phyloP scores from a whole-genome alignment of 805 yeast species.

The Teunomyces panamensis region DNA sequence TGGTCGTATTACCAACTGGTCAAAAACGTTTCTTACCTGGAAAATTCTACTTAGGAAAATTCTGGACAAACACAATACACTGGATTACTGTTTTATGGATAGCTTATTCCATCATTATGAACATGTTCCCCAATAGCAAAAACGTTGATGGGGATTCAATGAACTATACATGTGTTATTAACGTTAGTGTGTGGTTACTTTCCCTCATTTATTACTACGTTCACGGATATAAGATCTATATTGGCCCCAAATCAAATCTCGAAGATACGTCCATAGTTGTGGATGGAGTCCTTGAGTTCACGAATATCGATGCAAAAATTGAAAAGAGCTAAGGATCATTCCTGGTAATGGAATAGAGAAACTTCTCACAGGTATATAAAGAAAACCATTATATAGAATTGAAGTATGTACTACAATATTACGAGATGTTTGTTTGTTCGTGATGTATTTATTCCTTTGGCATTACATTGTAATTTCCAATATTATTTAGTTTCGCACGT shows the following conservation, averaged over 20 bases:
- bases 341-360: too few species aligned
- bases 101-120: slow-evolving; percentile 50
- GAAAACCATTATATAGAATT: too few species aligned
- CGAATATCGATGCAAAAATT: neutral
- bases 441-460: too few species aligned
- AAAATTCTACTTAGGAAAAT: slow-evolving; percentile 58
- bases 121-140: slow-evolving; percentile 57
- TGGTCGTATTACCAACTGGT: slow-evolving; percentile 48
- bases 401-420: too few species aligned
- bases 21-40: slow-evolving; percentile 58
- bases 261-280: slow-evolving; percentile 3
- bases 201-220: slow-evolving; percentile 50
- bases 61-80: slow-evolving; percentile 43
- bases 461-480: too few species aligned
- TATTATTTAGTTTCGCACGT: too few species aligned
- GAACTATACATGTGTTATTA: slow-evolving; percentile 71
- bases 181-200: slow-evolving; percentile 57
- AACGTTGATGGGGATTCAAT: slow-evolving; percentile 45
- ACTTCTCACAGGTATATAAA: too few species aligned
- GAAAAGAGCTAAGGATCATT: slow-evolving; percentile 1
- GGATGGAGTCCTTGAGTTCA: neutral
- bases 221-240: slow-evolving; percentile 52
- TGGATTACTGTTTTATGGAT: slow-evolving; percentile 50
- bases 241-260: slow-evolving; percentile 46
- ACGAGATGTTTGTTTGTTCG: too few species aligned